Percentiles rank a stretch among this genome's conserved stretches.
phyloP scores from a whole-genome alignment of 1,284 basidiomycete species.

The Polyporus tsugae region DNA sequence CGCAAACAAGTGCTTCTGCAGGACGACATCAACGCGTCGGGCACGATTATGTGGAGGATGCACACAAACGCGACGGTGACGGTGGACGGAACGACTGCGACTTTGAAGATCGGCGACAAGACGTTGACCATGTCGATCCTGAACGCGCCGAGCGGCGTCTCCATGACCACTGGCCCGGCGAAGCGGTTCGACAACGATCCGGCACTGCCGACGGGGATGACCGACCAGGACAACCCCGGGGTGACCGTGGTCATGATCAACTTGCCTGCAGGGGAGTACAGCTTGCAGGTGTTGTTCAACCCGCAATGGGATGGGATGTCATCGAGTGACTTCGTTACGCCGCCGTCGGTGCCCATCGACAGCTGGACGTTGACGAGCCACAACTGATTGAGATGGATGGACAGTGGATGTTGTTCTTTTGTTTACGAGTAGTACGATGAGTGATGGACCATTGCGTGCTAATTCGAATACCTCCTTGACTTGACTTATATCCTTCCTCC shows the following conservation, averaged over 20 bases:
- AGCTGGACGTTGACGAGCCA: constrained; percentile 82
- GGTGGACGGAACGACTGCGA: constrained; percentile 65
- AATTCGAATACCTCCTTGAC: not conserved
- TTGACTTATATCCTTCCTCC: constrained; percentile 2
- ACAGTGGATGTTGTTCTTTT: constrained; percentile 15
- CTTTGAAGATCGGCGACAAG: constrained; percentile 68
- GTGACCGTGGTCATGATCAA: constrained; percentile 85
- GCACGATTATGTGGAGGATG: constrained; percentile 87
- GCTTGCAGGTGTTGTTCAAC: constrained; percentile 83
- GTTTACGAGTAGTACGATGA: constrained; percentile 15
- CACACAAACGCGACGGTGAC: constrained; percentile 88
- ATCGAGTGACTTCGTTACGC: constrained; percentile 69
- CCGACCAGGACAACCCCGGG: constrained; percentile 81
- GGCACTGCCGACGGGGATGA: constrained; percentile 57
- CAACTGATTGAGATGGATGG: constrained; percentile 41
- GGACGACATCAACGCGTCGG: constrained; percentile 78
- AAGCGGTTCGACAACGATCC: constrained; percentile 70
- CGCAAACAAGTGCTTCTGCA: constrained; percentile 93
- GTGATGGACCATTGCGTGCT: constrained; percentile 21
- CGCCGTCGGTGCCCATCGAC: constrained; percentile 69
- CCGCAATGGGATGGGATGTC: constrained; percentile 82
- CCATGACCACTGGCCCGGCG: constrained; percentile 57
- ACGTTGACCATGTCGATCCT: constrained; percentile 59
- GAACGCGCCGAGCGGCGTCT: constrained; percentile 67
- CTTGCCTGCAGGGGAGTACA: constrained; percentile 76